Conservation (phyloP, 768 basidiomycete genomes). For the Leccinellum luteum region DNA sequence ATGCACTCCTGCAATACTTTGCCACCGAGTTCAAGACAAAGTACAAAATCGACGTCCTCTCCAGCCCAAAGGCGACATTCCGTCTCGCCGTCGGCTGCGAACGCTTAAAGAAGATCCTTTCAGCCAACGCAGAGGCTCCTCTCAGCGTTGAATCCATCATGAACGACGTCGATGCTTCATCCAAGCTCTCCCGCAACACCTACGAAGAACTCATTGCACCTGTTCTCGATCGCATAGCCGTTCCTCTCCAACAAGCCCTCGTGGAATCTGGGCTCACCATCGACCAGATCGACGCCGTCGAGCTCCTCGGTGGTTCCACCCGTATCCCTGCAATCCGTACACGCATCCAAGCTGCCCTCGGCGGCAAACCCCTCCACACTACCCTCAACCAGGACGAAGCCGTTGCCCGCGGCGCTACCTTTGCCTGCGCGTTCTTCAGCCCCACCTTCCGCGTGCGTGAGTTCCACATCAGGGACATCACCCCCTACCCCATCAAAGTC, state of each 20-base stretch:
- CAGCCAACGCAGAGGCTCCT: slow-evolving; percentile 86
- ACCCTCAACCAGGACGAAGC: slow-evolving; percentile 99
- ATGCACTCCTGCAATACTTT: slow-evolving; percentile 85
- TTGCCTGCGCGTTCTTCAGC: too few relatives aligned
- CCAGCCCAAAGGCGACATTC: slow-evolving; percentile 91
- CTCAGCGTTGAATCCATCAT: slow-evolving; percentile 95
- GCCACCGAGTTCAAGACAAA: slow-evolving; percentile 90
- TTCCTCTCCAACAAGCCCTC: slow-evolving; percentile 76
- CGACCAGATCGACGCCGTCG: slow-evolving; percentile 86
- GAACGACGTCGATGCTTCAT: slow-evolving; percentile 92
- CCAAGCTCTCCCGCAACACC: slow-evolving; percentile 77
- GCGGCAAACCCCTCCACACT: slow-evolving; percentile 78
- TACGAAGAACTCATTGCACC: slow-evolving; percentile 76
- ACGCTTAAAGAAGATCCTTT: slow-evolving; percentile 93
- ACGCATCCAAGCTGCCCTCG: slow-evolving; percentile 80
- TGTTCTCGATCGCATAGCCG: slow-evolving; percentile 73
- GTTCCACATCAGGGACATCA: slow-evolving; percentile 85
- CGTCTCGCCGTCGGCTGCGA: slow-evolving; percentile 86
- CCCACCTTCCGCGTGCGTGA: slow-evolving; percentile 98
- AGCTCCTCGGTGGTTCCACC: slow-evolving; percentile 91
- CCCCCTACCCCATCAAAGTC: slow-evolving; percentile 86
- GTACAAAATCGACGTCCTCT: slow-evolving; percentile 95
- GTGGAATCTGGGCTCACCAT: slow-evolving; percentile 74
- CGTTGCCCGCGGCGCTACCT: too few relatives aligned
- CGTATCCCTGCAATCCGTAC: slow-evolving; percentile 91